These are phyloP conservation scores for Pseudognaphalium luteoalbum DNA, from an alignment of 129 eudicot species.

Conservation along the genomic window DNA sequence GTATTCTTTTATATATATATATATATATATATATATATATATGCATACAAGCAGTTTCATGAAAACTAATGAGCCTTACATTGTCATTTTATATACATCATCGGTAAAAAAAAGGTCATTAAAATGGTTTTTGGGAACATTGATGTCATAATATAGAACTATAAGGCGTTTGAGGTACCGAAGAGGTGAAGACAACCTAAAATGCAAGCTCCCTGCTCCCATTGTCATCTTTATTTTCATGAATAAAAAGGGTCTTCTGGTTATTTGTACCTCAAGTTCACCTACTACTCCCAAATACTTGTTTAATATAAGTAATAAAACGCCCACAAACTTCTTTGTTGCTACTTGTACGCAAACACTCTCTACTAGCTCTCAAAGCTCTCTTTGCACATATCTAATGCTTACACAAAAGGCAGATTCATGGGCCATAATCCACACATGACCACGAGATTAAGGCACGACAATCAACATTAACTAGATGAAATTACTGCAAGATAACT, in stretches of 20 bases:
- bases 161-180: background rate
- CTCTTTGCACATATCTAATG: background rate
- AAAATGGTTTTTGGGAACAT: background rate
- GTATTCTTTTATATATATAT: too few species aligned
- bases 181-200: background rate
- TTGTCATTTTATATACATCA: background rate
- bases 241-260: background rate
- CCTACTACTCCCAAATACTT: background rate
- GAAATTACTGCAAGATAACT: background rate
- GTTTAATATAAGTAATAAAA: background rate
- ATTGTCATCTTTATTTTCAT: too few species aligned
- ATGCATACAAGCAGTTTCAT: background rate
- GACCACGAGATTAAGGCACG: background rate
- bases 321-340: background rate
- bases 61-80: background rate
- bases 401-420: background rate
- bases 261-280: background rate
- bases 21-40: background rate
- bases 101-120: background rate
- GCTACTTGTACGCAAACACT: background rate
- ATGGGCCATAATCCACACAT: background rate
- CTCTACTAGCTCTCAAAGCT: background rate
- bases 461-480: background rate
- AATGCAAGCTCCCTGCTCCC: background rate
- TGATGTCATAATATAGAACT: background rate